Percentiles rank a stretch among this genome's conserved stretches.
These are phyloP conservation scores for Eustoma russellianum DNA, from an alignment of 257 asterid species.

Conservation along the genomic window DNA sequence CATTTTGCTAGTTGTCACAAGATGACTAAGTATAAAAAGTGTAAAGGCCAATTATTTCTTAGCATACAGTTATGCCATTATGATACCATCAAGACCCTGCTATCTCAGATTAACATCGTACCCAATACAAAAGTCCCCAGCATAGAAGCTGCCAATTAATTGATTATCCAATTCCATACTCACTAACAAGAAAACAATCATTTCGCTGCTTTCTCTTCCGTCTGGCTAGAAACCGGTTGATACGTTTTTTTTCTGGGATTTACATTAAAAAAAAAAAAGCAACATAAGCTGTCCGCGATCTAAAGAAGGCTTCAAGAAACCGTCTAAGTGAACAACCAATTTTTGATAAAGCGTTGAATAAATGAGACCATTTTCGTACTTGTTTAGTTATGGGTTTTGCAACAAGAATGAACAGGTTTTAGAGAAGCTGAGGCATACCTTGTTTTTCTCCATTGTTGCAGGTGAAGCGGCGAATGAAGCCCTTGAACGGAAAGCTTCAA, in stretches of 20 bases:
- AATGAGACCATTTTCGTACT: neutral
- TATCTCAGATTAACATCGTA: too few species aligned
- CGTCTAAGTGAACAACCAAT: neutral
- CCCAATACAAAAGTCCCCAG: too few species aligned
- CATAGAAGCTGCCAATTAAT: too few species aligned
- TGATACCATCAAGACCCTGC: too few species aligned
- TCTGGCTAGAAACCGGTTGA: neutral
- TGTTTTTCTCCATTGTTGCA: constrained; percentile 9
- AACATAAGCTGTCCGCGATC: neutral
- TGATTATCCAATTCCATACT: too few species aligned
- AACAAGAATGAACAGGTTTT: neutral
- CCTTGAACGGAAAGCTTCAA: neutral
- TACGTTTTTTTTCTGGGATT: neutral
- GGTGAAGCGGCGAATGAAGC: neutral
- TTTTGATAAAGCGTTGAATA: neutral
- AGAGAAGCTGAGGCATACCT: constrained; percentile 8
- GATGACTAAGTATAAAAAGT: too few species aligned
- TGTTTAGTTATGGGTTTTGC: neutral
- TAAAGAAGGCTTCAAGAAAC: neutral
- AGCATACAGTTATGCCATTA: too few species aligned
- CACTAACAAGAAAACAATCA: too few species aligned
- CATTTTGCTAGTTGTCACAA: too few species aligned
- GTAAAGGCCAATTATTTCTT: too few species aligned
- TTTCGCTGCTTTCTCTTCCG: neutral
- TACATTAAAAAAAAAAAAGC: neutral